Base-by-base conservation (phyloP, 2,329 filamentous ascomycete genomes). In the Claviceps pusilla region DNA sequence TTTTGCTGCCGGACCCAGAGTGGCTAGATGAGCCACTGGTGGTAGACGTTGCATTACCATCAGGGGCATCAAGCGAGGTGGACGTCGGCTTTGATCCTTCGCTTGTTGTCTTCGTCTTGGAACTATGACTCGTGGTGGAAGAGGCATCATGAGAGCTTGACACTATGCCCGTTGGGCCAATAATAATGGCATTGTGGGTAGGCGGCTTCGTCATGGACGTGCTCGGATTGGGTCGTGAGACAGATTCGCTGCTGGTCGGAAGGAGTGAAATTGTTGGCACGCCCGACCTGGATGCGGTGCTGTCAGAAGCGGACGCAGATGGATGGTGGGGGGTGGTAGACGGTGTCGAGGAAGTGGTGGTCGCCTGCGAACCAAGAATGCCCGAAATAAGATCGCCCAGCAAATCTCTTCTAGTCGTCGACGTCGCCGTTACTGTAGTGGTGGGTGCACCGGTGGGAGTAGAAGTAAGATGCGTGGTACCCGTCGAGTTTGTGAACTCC, bases 401-500 rank as follows among this genome's bases (percentile, higher is more conserved):
- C 33, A 59, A 37, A 43, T 55, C 50, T 29, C 19, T 45, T 58
- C 50, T 62, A 52, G 58, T 60, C 59, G 55, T 52, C 28, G 56
- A 51, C 2, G 54, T 33, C 31, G 31, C 7, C 4, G 50, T n/a
- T 57, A 48, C 19, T 54, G 46, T 56, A 4, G 55, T 58, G 12
- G 62, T 60, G 14, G 61, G 53, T 6, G 54, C 58, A 7, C 57
- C 54, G 7, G 53, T 52, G 3, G 59, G 50, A 14, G 58, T 52
- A 24, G 60, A 58, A 47, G 65, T 55, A 29, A 56, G 48, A 33
- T 60, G 54, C 52, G 63, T 63, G 45, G 69, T 69, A 57, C 65
- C 63, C n/a, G 73, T 74, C 14, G 63, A 65, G 61, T 77, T 77
- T 57, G 61, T 60, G 53, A 73, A 69, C 56, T 76, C 69, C 54